These are phyloP conservation scores for Nematodospora anomalae DNA, from an alignment of 1,139 yeast species.

Conservation along the genomic window DNA sequence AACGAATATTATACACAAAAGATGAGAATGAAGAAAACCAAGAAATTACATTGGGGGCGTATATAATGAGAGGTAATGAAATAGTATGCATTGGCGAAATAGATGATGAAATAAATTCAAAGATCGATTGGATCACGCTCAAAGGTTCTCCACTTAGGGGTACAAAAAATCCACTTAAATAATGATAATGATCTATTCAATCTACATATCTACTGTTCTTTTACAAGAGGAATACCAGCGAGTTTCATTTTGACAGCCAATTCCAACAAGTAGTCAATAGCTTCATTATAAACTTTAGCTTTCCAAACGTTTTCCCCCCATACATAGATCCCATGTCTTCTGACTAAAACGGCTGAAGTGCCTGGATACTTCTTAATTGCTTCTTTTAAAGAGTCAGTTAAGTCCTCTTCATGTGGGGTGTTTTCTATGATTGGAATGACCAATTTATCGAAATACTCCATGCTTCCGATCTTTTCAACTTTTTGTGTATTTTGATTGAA, in stretches of 20 bases:
- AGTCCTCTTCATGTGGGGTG: slow-evolving; percentile 83
- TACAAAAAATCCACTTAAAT: slow-evolving; percentile 42
- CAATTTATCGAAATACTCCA: slow-evolving; percentile 72
- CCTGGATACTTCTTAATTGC: slow-evolving; percentile 71
- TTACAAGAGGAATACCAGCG: slow-evolving; percentile 53
- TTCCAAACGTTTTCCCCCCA: slow-evolving; percentile 96
- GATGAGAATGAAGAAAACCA: slow-evolving; percentile 42
- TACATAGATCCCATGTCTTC: slow-evolving; percentile 92
- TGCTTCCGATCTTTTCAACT: slow-evolving; percentile 61
- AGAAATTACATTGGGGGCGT: slow-evolving; percentile 55
- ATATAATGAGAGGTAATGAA: slow-evolving; percentile 77
- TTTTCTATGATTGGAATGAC: slow-evolving; percentile 89
- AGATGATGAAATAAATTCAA: slow-evolving; percentile 50
- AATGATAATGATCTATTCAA: slow-evolving; percentile 1
- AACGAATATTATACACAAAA: slow-evolving; percentile 39
- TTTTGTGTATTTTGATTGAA: slow-evolving; percentile 38
- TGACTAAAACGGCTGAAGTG: slow-evolving; percentile 81
- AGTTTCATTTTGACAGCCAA: slow-evolving; percentile 79
- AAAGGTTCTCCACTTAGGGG: slow-evolving; percentile 37
- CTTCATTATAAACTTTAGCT: slow-evolving; percentile 90
- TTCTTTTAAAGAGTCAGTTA: slow-evolving; percentile 63
- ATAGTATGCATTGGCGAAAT: slow-evolving; percentile 77
- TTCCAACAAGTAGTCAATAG: slow-evolving; percentile 85
- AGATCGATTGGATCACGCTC: slow-evolving; percentile 59
- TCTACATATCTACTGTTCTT: slow-evolving; percentile 16